A percentile compares a stretch with the other conserved stretches of the same genome.
Evolutionary conservation across 208 protist genomes (phyloP).

Genomic region (Phytomonas sp.): DNA sequence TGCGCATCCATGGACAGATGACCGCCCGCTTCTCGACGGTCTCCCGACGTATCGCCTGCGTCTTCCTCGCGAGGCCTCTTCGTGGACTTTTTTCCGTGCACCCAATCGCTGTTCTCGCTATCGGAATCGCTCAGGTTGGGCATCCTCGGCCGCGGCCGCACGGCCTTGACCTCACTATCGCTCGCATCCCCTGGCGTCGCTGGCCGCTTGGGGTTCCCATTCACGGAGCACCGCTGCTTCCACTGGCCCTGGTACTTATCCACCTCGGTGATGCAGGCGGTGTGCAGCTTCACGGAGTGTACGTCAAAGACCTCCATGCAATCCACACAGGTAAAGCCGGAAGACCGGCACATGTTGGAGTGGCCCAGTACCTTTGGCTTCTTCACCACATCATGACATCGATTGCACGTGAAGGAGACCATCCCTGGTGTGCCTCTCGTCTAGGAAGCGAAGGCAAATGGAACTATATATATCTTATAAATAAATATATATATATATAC

Average conservation of each 20-base stretch:
- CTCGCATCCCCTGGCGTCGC: neutral
- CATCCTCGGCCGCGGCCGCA: slow-evolving; percentile 34
- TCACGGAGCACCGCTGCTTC: slow-evolving; percentile 28
- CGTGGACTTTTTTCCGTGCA: slow-evolving; percentile 17
- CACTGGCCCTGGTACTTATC: slow-evolving; percentile 86
- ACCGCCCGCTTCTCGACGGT: neutral
- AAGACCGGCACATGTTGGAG: slow-evolving; percentile 32
- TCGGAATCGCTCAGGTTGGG: slow-evolving; percentile 33
- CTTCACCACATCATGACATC: slow-evolving; percentile 86
- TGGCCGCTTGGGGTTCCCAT: slow-evolving; percentile 8
- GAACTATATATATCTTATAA: slow-evolving; percentile 10
- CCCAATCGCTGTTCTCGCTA: slow-evolving; percentile 38
- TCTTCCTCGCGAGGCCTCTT: neutral
- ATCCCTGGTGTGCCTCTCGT: slow-evolving; percentile 22
- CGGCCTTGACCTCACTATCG: slow-evolving; percentile 11
- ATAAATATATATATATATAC: slow-evolving; percentile 12
- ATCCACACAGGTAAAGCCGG: slow-evolving; percentile 81
- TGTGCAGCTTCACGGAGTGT: slow-evolving; percentile 69
- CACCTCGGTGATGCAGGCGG: slow-evolving; percentile 70
- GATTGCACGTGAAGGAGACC: slow-evolving; percentile 84
- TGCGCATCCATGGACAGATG: neutral
- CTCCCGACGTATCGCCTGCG: neutral
- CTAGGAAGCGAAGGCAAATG: slow-evolving; percentile 10
- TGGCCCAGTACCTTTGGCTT: slow-evolving; percentile 82
- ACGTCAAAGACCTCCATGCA: slow-evolving; percentile 82